Evolutionary conservation across 345 rosid genomes (phyloP), one percentile per base, ranked within the genome.

Genomic region (Excoecaria agallocha): DNA sequence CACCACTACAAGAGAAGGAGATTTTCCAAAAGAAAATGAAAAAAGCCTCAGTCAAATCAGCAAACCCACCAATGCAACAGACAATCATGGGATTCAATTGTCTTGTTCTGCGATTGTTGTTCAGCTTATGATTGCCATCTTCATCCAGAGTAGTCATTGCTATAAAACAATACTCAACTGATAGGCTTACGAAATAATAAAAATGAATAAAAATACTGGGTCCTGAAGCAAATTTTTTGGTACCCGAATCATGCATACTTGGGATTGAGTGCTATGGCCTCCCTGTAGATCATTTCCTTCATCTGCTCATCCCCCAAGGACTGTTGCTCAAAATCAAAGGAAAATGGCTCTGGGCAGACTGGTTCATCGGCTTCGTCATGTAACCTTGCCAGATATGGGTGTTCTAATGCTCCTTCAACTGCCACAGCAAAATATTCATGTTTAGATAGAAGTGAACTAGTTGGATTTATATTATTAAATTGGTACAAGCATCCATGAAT

Each of bases 341-440:
- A 90, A 81, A 96, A 96, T 25, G 89, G 88, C 67, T 83, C 85
- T 39, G 11, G 65, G 82, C 99, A 91, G 65, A 88, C 83, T 6
- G 99, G 99, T 80, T 96, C 99, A 80, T 96, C 99, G 8, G 88
- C 93, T 55, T 79, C 82, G 66, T 96, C 98, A 9, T 96, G 98
- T 25, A 96, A 84, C 78, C 92, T 88, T 30, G 81, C 91, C 0
- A 96, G 93, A 76, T 90, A 96, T 11, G 89, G 99, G 56, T 93
- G 98, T 38, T 88, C 93, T 68, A 96, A 80, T 70, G 99, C 97
- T 85, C 87, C 93, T 79, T 96, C 98, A 79, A 96, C 99, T 96
- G 89, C 80, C 45, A 82, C 3, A 73, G 22, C 74, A 15, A 67
- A 70, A 56, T 0, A 6, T 64, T 75, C 54, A 51, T 56, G 43